A percentile compares a stretch with the other conserved stretches of the same genome.
Evolutionary conservation across 1,284 basidiomycete species (phyloP).

Genomic region (Takashimella tepidaria): DNA sequence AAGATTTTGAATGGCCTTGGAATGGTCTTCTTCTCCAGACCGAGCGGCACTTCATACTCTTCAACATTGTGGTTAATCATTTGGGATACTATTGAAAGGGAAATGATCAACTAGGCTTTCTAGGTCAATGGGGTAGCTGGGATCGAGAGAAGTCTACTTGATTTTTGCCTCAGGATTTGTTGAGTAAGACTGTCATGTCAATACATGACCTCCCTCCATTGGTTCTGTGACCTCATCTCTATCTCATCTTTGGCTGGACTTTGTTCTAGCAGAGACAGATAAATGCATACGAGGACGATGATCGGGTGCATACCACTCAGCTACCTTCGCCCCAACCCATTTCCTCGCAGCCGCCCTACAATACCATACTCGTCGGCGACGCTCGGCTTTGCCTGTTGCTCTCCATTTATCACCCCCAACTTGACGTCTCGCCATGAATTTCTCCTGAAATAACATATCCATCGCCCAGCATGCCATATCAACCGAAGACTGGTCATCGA

Average conservation of each 20-base stretch:
- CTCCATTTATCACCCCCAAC: conserved; percentile 21
- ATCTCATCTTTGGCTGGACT: too few species aligned
- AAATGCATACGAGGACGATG: too few species aligned
- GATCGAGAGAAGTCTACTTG: conserved; percentile 19
- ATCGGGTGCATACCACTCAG: not conserved
- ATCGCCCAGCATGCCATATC: conserved; percentile 23
- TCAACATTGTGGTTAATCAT: conserved; percentile 27
- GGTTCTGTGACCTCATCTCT: too few species aligned
- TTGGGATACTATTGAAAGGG: conserved; percentile 36
- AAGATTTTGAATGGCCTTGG: conserved; percentile 29
- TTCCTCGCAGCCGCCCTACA: conserved; percentile 11
- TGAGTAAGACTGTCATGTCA: too few species aligned
- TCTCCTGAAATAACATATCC: conserved; percentile 28
- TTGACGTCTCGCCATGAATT: too few species aligned
- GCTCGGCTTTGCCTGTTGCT: conserved; percentile 24
- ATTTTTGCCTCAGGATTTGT: too few species aligned
- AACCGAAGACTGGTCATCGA: conserved; percentile 18
- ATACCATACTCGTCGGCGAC: conserved; percentile 21
- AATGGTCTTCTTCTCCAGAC: conserved; percentile 42
- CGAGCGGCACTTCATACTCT: conserved; percentile 32
- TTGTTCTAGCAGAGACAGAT: too few species aligned
- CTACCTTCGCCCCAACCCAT: conserved; percentile 6
- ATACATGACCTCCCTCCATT: too few species aligned
- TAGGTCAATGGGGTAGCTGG: conserved; percentile 17
- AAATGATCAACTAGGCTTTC: conserved; percentile 43